Percentiles rank a stretch among this genome's conserved stretches.
These are phyloP conservation scores for Ascomycota sp. DNA, from an alignment of 2,329 filamentous ascomycete species.

Conservation along the genomic window DNA sequence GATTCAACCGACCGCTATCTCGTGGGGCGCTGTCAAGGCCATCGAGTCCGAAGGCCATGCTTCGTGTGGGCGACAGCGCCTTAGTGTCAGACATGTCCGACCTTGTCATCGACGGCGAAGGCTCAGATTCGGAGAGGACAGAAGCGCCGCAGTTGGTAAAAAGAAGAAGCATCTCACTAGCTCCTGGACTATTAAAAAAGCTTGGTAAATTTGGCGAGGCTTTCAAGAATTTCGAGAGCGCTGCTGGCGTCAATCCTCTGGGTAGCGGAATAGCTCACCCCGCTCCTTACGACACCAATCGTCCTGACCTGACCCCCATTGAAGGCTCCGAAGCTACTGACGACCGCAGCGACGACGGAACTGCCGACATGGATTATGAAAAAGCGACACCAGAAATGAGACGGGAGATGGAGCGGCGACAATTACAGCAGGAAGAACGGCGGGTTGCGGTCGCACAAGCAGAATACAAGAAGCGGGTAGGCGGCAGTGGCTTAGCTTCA, in stretches of 20 bases:
- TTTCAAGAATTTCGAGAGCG: slow-evolving; percentile 73
- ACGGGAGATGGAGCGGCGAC: slow-evolving; percentile 67
- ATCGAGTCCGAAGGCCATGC: slow-evolving; percentile 14
- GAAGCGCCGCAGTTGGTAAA: slow-evolving; percentile 36
- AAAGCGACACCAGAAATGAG: slow-evolving; percentile 72
- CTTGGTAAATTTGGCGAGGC: slow-evolving; percentile 87
- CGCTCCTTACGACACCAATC: slow-evolving; percentile 26
- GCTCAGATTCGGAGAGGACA: slow-evolving; percentile 30
- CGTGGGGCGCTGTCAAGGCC: slow-evolving; percentile 9
- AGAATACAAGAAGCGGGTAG: slow-evolving; percentile 62
- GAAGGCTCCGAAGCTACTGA: slow-evolving; percentile 52
- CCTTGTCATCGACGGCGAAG: slow-evolving; percentile 60
- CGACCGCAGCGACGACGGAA: slow-evolving; percentile 39
- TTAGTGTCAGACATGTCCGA: slow-evolving; percentile 51
- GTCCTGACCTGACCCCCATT: slow-evolving; percentile 44
- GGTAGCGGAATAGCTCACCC: slow-evolving; percentile 22
- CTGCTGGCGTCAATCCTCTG: slow-evolving; percentile 11
- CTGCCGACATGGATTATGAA: slow-evolving; percentile 38
- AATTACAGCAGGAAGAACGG: slow-evolving; percentile 70
- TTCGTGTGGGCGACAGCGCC: slow-evolving; percentile 9
- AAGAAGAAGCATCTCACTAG: slow-evolving; percentile 49
- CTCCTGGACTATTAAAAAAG: slow-evolving; percentile 60
- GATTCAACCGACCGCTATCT: slow-evolving; percentile 6
- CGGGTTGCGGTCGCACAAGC: slow-evolving; percentile 76
- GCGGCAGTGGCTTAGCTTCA: slow-evolving; percentile 20